phyloP scores from a whole-genome alignment of 192 early-diverging fungal species.

The Phycomyces blakesleeanus region DNA sequence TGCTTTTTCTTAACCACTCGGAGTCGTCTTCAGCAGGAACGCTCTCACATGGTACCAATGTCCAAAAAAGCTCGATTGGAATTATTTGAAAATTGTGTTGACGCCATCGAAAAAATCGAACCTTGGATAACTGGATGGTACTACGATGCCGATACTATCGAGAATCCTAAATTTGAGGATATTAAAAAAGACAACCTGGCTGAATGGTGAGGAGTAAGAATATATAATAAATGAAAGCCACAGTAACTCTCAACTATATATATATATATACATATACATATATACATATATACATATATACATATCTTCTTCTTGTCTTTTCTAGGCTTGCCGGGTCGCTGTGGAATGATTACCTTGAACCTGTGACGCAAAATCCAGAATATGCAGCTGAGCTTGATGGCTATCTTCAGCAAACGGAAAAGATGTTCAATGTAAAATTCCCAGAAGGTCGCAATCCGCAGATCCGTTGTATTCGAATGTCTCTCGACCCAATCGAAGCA shows the following conservation, averaged over 20 bases:
- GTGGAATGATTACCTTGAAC: slow-evolving; percentile 38
- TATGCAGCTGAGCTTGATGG: slow-evolving; percentile 39
- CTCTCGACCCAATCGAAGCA: slow-evolving; percentile 51
- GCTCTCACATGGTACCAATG: slow-evolving; percentile 4
- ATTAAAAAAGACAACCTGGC: slow-evolving; percentile 29
- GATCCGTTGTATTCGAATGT: slow-evolving; percentile 52
- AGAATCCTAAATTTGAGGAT: slow-evolving; percentile 21
- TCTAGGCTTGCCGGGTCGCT: slow-evolving; percentile 54
- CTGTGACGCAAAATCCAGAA: slow-evolving; percentile 24
- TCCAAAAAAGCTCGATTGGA: slow-evolving; percentile 7
- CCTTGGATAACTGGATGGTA: slow-evolving; percentile 36
- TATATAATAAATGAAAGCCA: no score
- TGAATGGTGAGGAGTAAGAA: slow-evolving; percentile 29
- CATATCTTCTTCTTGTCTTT: neutral
- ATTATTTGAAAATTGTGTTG: slow-evolving; percentile 27
- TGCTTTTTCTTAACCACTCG: slow-evolving; percentile 24
- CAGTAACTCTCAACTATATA: no score
- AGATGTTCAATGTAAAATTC: slow-evolving; percentile 35
- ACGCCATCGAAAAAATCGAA: slow-evolving; percentile 21
- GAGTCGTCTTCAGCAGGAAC: slow-evolving; percentile 16
- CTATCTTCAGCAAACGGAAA: slow-evolving; percentile 38
- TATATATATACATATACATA: no score
- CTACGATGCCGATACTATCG: slow-evolving; percentile 19
- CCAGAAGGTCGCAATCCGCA: slow-evolving; percentile 37
- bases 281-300: no score